phyloP scores from a whole-genome alignment of 2,329 filamentous ascomycete genomes.

The Alternaria gansuensis region DNA sequence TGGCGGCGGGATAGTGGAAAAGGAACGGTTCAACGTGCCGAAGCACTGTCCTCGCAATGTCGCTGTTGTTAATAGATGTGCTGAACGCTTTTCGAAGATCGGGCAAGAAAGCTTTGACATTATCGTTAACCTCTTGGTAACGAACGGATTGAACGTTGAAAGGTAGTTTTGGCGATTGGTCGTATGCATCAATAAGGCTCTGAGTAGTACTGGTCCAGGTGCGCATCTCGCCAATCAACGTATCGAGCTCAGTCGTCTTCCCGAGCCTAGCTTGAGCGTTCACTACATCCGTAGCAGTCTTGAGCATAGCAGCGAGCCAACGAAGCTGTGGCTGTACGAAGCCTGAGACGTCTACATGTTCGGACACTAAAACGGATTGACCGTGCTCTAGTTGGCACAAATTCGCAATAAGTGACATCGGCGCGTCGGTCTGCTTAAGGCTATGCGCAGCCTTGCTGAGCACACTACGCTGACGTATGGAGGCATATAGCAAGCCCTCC shows the following conservation, averaged over 20 bases:
- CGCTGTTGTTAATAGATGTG: conserved; percentile 33
- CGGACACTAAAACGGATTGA: conserved; percentile 29
- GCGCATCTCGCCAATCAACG: conserved; percentile 36
- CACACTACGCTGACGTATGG: conserved; percentile 67
- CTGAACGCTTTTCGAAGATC: conserved; percentile 32
- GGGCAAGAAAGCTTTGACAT: conserved; percentile 22
- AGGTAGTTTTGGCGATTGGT: conserved; percentile 40
- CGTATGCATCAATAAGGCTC: conserved; percentile 27
- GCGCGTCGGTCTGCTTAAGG: conserved; percentile 51
- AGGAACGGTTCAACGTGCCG: conserved; percentile 74
- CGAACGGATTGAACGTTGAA: conserved; percentile 36
- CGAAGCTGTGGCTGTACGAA: conserved; percentile 37
- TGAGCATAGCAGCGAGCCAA: conserved; percentile 77
- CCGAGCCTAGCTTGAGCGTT: conserved; percentile 73
- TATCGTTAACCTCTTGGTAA: conserved; percentile 27
- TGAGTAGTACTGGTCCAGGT: conserved; percentile 35
- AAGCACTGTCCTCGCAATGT: conserved; percentile 53
- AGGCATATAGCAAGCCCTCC: conserved; percentile 81
- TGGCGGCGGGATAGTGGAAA: conserved; percentile 30
- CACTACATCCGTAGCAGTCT: conserved; percentile 68
- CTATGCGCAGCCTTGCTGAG: conserved; percentile 44
- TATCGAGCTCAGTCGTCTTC: conserved; percentile 46
- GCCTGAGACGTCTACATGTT: conserved; percentile 20
- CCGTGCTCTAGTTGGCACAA: conserved; percentile 35
- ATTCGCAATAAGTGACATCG: conserved; percentile 48